Base-by-base conservation (phyloP, 2,329 filamentous ascomycete species). In the Aureobasidium vineae region DNA sequence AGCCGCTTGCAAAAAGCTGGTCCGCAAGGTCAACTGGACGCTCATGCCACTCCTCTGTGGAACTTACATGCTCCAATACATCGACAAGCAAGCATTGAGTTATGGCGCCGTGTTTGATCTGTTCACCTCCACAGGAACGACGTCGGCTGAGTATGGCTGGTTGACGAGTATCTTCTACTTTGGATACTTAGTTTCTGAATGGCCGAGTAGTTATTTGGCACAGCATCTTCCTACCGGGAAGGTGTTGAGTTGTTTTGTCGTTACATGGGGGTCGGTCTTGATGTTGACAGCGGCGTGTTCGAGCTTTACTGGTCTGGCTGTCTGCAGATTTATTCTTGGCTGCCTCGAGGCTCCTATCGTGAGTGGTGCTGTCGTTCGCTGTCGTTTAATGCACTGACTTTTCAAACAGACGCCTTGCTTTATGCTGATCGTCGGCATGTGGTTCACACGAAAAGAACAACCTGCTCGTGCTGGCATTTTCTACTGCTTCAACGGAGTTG, bases 401-500 rank as follows among this genome's bases (percentile, higher is more conserved):
- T 2, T 1, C 2, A 5, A 1, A 11, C 5, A 54, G 49, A 87
- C 90, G 73, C 89, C 89, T 0, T 81, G 83, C 3, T 90, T 91
- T 71, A 79, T 91, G 38, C 78, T 90, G 59, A 80, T 91, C 63
- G 88, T 84, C 0, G 82, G 83, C 33, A 88, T 89, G 79, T 90
- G 88, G 88, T 66, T 90, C 74, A 85, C 84, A 66, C 82, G 88
- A 21, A 84, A 88, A 64, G 88, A 86, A 82, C 10, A 73, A 38
- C 71, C 72, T 6, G 61, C 69, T 5, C 54, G 72, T 40, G 72
- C 72, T 19, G 70, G 69, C n/a, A 61, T 69, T n/a, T 79, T 79
- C 76, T 88, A 89, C 75, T 90, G 90, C 85, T 91, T 90, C 87
- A 91, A 91, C 73, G 88, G 89, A 1, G 83, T 81, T 1, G 88